A percentile compares a stretch with the other conserved stretches of the same genome.
Evolutionary conservation across 2,329 filamentous ascomycete genomes (phyloP).

Genomic region (Neopestalotiopsis rosae): DNA sequence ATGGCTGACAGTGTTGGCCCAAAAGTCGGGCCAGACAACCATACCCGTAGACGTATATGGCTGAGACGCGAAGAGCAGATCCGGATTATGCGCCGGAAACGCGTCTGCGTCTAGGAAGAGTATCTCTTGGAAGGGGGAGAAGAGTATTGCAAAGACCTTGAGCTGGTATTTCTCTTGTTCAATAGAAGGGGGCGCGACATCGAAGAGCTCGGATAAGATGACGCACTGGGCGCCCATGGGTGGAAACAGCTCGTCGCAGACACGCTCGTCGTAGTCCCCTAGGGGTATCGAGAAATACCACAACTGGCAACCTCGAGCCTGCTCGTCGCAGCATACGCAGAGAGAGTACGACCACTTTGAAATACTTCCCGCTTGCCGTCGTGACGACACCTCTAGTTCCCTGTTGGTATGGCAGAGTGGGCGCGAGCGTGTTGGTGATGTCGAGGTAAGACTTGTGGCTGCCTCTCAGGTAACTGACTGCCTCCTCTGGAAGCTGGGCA

Average conservation of each 20-base stretch:
- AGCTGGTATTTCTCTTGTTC: conserved; percentile 53
- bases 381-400: conserved; percentile 54
- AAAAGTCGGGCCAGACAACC: conserved; percentile 67
- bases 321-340: conserved; percentile 57
- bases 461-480: conserved; percentile 15
- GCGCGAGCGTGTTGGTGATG: conserved; percentile 33
- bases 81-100: conserved; percentile 49
- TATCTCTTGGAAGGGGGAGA: conserved; percentile 63
- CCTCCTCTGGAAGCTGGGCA: conserved; percentile 13
- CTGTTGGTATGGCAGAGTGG: conserved; percentile 36
- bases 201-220: conserved; percentile 35
- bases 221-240: conserved; percentile 39
- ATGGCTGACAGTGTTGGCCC: conserved; percentile 46
- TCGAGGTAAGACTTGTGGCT: conserved; percentile 28
- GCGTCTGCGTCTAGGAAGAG: conserved; percentile 65
- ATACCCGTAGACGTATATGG: conserved; percentile 58
- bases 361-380: conserved; percentile 51
- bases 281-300: conserved; percentile 41
- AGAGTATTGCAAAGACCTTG: conserved; percentile 61
- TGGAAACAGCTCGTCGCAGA: conserved; percentile 37
- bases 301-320: conserved; percentile 54
- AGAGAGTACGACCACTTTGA: conserved; percentile 55
- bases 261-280: conserved; percentile 33
- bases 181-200: conserved; percentile 23
- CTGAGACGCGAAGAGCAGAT: conserved; percentile 52